Conservation (phyloP, 192 early-diverging fungal genomes). For the Dissophora ornata region DNA sequence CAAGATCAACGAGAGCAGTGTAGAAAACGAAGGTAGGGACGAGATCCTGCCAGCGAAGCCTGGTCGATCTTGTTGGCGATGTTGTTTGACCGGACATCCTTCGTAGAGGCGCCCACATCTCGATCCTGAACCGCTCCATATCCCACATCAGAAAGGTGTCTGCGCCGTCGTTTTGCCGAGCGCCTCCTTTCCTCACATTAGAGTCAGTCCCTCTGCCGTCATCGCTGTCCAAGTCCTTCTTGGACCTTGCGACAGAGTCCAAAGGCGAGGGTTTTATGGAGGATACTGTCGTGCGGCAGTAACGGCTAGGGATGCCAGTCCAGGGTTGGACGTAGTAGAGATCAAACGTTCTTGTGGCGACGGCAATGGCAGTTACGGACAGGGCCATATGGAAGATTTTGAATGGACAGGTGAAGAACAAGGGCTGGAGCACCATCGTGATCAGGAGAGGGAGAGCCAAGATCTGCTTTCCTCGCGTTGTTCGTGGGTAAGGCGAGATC, state of each 20-base stretch:
- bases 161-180: not conserved
- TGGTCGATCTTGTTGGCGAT: not conserved
- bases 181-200: too few relatives aligned
- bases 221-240: constrained; percentile 8
- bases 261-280: not conserved
- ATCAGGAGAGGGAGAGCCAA: constrained; percentile 14
- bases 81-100: constrained; percentile 6
- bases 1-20: constrained; percentile 3
- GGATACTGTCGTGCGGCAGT: not conserved
- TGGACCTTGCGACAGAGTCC: constrained; percentile 6
- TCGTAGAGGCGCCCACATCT: constrained; percentile 39
- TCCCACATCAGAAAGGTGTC: constrained; percentile 25
- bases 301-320: constrained; percentile 22
- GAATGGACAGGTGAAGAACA: constrained; percentile 19
- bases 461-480: constrained; percentile 20
- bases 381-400: constrained; percentile 7
- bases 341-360: constrained; percentile 21
- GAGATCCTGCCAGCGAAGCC: constrained; percentile 17
- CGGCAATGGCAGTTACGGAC: constrained; percentile 19
- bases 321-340: constrained; percentile 49
- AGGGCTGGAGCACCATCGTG: constrained; percentile 3
- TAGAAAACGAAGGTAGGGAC: not conserved
- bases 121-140: constrained; percentile 19
- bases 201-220: not conserved
- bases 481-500: constrained; percentile 12